phyloP scores from a whole-genome alignment of 306 rosid genomes.

The Castanea crenata region DNA sequence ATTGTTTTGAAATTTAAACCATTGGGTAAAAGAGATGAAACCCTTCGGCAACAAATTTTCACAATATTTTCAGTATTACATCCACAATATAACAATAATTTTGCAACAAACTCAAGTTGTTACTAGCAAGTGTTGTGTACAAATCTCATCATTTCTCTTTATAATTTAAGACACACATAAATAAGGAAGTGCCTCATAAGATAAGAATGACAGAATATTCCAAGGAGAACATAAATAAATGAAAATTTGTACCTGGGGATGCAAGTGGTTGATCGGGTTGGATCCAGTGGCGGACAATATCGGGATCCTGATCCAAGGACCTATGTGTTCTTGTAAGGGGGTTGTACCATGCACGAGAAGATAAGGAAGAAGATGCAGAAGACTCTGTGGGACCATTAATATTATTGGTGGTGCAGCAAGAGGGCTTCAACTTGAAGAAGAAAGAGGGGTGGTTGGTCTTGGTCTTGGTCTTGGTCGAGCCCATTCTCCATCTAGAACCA shows the following conservation, averaged over 20 bases:
- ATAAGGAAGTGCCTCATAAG: no score
- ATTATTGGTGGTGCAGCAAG: constrained; percentile 27
- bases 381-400: constrained; percentile 18
- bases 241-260: constrained; percentile 36
- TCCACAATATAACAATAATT: no score
- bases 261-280: constrained; percentile 47
- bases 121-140: no score
- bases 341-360: constrained; percentile 38
- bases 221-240: neutral
- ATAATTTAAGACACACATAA: neutral
- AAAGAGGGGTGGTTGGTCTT: constrained; percentile 7
- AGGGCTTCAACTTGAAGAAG: constrained; percentile 23
- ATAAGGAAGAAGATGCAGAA: constrained; percentile 21
- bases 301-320: constrained; percentile 20
- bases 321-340: constrained; percentile 23
- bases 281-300: constrained; percentile 65
- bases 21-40: no score
- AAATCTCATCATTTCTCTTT: neutral
- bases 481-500: no score
- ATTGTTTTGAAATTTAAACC: no score
- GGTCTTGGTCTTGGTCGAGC: constrained; percentile 6
- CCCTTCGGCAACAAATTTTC: no score
- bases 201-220: neutral
- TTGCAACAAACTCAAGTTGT: no score
- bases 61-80: no score